A percentile compares a stretch with the other conserved stretches of the same genome.
These are phyloP conservation scores for Thyridium curvatum DNA, from an alignment of 2,329 filamentous ascomycete species.

Conservation along the genomic window DNA sequence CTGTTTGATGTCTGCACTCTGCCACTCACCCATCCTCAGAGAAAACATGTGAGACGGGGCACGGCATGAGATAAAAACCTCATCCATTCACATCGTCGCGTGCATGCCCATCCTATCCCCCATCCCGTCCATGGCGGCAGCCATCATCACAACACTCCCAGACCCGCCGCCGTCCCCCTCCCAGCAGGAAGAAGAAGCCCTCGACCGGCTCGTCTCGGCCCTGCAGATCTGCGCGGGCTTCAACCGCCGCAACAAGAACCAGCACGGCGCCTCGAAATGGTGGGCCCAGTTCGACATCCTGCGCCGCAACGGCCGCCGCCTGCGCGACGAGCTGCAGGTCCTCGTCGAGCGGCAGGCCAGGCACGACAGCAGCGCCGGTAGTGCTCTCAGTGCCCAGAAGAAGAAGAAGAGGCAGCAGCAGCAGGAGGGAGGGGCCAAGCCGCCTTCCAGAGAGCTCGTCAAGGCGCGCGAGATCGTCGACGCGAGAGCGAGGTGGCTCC, in stretches of 20 bases:
- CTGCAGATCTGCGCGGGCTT: conserved; percentile 62
- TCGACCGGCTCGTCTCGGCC: conserved; percentile 28
- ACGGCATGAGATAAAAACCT: no score
- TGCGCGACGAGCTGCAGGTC: conserved; percentile 33
- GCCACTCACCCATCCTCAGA: no score
- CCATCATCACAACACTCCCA: no score
- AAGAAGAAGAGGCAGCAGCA: conserved; percentile 17
- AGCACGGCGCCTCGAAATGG: conserved; percentile 78
- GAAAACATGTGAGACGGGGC: no score
- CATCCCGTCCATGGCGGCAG: no score
- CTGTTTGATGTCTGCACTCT: no score
- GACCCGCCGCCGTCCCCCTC: not conserved
- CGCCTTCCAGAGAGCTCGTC: conserved; percentile 1
- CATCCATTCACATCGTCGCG: no score
- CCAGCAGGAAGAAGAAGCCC: conserved; percentile 10
- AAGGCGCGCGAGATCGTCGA: conserved; percentile 6
- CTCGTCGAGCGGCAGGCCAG: conserved; percentile 10
- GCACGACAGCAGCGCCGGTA: conserved; percentile 2
- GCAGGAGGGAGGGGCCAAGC: conserved; percentile 20
- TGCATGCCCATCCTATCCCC: no score
- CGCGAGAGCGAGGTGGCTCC: conserved; percentile 30
- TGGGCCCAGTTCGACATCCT: conserved; percentile 68
- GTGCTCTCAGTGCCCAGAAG: no score
- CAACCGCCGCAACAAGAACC: conserved; percentile 82
- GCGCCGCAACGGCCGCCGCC: conserved; percentile 55